Evolutionary conservation across 129 eudicot species (phyloP).

Genomic region (Chrysanthemum lavandulifolium): DNA sequence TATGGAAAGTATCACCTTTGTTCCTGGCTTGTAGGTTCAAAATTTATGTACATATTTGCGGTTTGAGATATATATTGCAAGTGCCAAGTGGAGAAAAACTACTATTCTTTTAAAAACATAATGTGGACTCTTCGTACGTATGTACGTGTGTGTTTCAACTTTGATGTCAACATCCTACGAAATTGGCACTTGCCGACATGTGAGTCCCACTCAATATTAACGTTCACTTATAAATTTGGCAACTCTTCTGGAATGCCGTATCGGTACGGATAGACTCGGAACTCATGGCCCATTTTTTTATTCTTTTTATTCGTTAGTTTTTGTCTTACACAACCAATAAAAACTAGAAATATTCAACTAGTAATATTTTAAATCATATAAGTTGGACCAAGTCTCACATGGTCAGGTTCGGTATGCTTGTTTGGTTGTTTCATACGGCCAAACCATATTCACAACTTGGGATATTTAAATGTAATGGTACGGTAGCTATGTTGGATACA

Average conservation of each 20-base stretch:
- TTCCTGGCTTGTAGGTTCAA: too few relatives aligned
- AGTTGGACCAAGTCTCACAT: too few relatives aligned
- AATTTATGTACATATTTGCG: too few relatives aligned
- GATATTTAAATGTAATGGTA: too few relatives aligned
- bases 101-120: slow-evolving; percentile 12
- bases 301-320: neutral
- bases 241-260: slow-evolving; percentile 17
- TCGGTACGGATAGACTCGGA: slow-evolving; percentile 18
- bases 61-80: too few relatives aligned
- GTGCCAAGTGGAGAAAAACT: too few relatives aligned
- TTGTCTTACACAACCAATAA: neutral
- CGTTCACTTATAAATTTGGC: neutral
- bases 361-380: too few relatives aligned
- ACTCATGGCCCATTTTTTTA: neutral
- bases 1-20: too few relatives aligned
- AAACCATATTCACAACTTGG: too few relatives aligned
- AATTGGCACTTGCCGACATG: slow-evolving; percentile 28
- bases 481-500: too few relatives aligned
- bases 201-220: slow-evolving; percentile 1
- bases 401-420: too few relatives aligned
- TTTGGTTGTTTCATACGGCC: too few relatives aligned
- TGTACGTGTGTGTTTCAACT: slow-evolving; percentile 18
- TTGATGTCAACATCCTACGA: slow-evolving; percentile 23
- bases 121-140: neutral
- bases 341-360: neutral